Percentiles rank a stretch among this genome's conserved stretches.
These are phyloP conservation scores for Hibiscus trionum DNA, from an alignment of 345 rosid species.

Conservation along the genomic window DNA sequence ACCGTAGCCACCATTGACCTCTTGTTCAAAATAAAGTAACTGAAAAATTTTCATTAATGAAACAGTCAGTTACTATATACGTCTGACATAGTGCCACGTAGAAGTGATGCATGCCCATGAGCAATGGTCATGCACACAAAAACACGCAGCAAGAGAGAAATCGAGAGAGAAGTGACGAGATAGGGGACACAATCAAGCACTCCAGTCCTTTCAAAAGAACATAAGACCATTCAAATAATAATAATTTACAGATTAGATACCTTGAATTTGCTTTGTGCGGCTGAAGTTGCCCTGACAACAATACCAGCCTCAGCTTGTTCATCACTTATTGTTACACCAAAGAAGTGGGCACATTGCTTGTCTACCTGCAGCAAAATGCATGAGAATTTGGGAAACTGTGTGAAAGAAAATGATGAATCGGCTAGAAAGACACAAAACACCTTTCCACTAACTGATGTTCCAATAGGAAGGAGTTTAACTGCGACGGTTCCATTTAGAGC, in stretches of 20 bases:
- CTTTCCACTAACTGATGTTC: constrained; percentile 96
- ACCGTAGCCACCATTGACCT: constrained; percentile 81
- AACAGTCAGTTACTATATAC: constrained; percentile 2
- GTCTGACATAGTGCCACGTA: background rate
- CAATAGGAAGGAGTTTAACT: constrained; percentile 90
- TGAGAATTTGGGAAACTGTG: constrained; percentile 1
- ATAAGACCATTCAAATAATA: constrained; percentile 1
- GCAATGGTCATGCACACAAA: background rate
- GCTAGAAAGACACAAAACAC: constrained; percentile 26
- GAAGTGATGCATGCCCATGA: background rate
- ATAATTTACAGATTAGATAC: constrained; percentile 20
- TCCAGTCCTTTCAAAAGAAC: background rate
- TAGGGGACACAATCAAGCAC: background rate
- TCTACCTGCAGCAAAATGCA: constrained; percentile 59
- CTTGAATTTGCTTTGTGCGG: constrained; percentile 96
- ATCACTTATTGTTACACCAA: constrained; percentile 86
- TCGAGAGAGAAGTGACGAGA: background rate
- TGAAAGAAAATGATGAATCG: constrained; percentile 1
- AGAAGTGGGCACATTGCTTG: constrained; percentile 96
- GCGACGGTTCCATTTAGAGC: constrained; percentile 96
- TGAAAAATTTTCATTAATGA: constrained; percentile 24
- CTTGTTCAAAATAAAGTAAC: constrained; percentile 97
- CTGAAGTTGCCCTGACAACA: constrained; percentile 87
- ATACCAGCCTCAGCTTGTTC: constrained; percentile 92
- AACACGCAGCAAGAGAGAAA: background rate